phyloP scores from a whole-genome alignment of 306 rosid genomes.

The Amphicarpaea edgeworthii region DNA sequence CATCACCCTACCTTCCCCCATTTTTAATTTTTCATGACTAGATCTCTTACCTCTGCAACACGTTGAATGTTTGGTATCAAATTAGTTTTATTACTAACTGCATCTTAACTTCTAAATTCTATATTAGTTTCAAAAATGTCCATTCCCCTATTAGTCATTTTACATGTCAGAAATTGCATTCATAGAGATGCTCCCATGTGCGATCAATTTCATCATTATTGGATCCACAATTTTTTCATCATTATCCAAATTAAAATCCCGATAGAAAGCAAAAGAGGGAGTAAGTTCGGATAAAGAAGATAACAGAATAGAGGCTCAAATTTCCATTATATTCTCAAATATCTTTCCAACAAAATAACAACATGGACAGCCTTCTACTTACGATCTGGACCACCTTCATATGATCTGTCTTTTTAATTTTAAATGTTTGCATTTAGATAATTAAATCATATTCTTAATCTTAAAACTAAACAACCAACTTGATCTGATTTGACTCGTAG shows the following conservation, averaged over 20 bases:
- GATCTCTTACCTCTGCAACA: background rate
- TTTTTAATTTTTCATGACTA: background rate
- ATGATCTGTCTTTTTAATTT: background rate
- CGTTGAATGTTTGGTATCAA: background rate
- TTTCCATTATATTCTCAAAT: background rate
- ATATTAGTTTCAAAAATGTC: background rate
- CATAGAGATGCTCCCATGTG: background rate
- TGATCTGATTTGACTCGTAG: background rate
- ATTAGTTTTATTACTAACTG: background rate
- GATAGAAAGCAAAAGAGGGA: background rate
- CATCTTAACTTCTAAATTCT: background rate
- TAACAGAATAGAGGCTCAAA: background rate
- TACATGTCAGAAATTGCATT: slow-evolving; percentile 15
- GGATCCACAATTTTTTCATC: background rate
- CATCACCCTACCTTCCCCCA: background rate
- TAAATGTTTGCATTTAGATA: background rate
- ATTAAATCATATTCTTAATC: background rate
- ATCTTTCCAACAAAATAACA: slow-evolving; percentile 14
- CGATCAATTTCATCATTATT: background rate
- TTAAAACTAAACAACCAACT: background rate
- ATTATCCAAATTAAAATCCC: background rate
- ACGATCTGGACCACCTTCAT: background rate
- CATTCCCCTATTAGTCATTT: background rate
- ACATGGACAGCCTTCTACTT: background rate
- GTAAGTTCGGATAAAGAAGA: background rate